Conservation (phyloP, 83 land plant species). For the Thuja plicata region DNA sequence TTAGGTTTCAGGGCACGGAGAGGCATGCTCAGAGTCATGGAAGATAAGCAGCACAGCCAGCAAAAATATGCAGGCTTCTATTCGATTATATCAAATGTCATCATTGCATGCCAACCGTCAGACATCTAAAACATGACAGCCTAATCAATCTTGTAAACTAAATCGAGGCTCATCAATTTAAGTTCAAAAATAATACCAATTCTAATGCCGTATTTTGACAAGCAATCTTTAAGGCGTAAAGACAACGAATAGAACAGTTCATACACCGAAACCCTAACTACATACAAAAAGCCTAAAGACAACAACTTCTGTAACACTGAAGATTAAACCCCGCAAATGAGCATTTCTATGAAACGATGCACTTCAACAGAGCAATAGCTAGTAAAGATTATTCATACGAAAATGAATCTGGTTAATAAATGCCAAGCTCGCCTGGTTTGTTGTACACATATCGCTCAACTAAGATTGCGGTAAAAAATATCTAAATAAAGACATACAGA, state of each 20-base stretch:
- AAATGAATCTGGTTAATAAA: background rate
- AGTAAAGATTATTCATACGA: background rate
- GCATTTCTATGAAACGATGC: background rate
- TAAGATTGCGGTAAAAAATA: background rate
- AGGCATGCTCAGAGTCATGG: conserved; percentile 7
- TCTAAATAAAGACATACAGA: background rate
- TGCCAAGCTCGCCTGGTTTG: background rate
- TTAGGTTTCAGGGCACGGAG: background rate
- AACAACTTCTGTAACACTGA: background rate
- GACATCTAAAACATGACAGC: background rate
- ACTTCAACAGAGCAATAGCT: background rate
- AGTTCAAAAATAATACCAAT: background rate
- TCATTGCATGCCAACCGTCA: background rate
- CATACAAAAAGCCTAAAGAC: background rate
- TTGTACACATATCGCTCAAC: background rate
- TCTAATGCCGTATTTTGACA: no score
- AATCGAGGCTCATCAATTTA: background rate
- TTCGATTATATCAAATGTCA: background rate
- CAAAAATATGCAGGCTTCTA: background rate
- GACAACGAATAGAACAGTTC: no score
- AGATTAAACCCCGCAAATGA: background rate
- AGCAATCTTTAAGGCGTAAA: no score
- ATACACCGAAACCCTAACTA: background rate
- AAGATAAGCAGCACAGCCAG: background rate
- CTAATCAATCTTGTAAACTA: background rate